These are phyloP conservation scores for Saturnispora galanensis DNA, from an alignment of 805 yeast genomes.

Conservation along the genomic window DNA sequence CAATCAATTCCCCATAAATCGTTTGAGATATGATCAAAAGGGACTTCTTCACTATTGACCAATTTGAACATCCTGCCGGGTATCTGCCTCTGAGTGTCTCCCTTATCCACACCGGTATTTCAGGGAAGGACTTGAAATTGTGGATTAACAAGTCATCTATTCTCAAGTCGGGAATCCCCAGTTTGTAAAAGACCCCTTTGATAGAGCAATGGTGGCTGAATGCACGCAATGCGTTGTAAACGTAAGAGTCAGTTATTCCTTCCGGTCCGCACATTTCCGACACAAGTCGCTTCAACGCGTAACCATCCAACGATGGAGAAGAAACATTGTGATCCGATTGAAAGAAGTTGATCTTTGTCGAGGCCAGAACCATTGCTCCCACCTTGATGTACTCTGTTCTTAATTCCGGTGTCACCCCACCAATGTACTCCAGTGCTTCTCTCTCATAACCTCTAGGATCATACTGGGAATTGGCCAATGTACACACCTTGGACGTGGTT, in stretches of 20 bases:
- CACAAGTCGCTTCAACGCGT: constrained; percentile 31
- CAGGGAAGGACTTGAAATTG: constrained; percentile 33
- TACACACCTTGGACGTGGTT: constrained; percentile 33
- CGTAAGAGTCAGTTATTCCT: constrained; percentile 29
- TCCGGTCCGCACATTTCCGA: constrained; percentile 31
- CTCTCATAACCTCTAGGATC: constrained; percentile 22
- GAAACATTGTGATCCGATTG: constrained; percentile 49
- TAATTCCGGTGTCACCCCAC: constrained; percentile 19
- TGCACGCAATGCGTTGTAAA: constrained; percentile 38
- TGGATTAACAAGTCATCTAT: constrained; percentile 24
- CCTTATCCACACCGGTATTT: constrained; percentile 31
- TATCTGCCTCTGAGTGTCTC: constrained; percentile 34
- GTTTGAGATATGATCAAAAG: constrained; percentile 29
- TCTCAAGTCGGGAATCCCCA: constrained; percentile 31
- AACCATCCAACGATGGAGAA: constrained; percentile 36
- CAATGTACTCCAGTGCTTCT: constrained; percentile 29
- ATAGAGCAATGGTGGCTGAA: constrained; percentile 49
- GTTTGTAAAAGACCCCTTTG: constrained; percentile 34
- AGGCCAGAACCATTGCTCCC: constrained; percentile 35
- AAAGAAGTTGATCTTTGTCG: constrained; percentile 41
- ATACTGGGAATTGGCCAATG: constrained; percentile 27
- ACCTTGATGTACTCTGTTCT: constrained; percentile 27
- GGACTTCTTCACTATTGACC: constrained; percentile 32
- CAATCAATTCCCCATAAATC: constrained; percentile 29
- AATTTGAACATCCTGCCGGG: constrained; percentile 46